Conservation (phyloP, 345 rosid genomes). For the Gynandropsis gynandra region DNA sequence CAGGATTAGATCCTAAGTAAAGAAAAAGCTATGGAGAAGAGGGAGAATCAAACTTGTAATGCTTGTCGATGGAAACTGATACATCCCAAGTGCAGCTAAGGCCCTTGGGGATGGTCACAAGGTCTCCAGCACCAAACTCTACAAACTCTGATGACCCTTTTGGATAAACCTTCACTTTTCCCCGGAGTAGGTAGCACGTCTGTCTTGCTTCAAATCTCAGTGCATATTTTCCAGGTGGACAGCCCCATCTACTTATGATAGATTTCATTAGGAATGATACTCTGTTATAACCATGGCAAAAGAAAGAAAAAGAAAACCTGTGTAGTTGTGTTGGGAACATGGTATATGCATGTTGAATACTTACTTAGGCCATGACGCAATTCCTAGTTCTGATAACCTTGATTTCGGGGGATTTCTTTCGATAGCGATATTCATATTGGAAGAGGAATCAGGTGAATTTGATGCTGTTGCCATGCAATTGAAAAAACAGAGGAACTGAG, state of each 20-base stretch:
- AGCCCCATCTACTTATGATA: constrained; percentile 60
- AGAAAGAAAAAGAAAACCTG: background rate
- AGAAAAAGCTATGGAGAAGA: constrained; percentile 16
- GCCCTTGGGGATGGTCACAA: constrained; percentile 80
- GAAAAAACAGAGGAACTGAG: constrained; percentile 14
- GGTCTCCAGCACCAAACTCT: constrained; percentile 95
- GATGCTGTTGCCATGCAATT: constrained; percentile 15
- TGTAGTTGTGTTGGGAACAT: constrained; percentile 1
- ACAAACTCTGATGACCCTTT: constrained; percentile 50
- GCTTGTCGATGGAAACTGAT: constrained; percentile 71
- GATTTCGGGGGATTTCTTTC: constrained; percentile 27
- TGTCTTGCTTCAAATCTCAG: constrained; percentile 84
- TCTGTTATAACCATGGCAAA: constrained; percentile 7
- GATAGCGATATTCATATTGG: constrained; percentile 23
- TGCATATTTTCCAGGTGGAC: constrained; percentile 86
- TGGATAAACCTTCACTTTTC: constrained; percentile 69
- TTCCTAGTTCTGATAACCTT: constrained; percentile 31
- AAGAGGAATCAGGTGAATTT: constrained; percentile 9
- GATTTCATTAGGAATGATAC: constrained; percentile 5
- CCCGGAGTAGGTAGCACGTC: constrained; percentile 76
- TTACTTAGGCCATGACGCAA: constrained; percentile 37
- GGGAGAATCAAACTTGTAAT: constrained; percentile 78
- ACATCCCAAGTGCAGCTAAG: constrained; percentile 96
- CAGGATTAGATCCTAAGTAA: constrained; percentile 14
- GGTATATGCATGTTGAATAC: constrained; percentile 15